A percentile compares a stretch with the other conserved stretches of the same genome.
These are phyloP conservation scores for Erodium maritimum DNA, from an alignment of 345 rosid species.

Conservation along the genomic window DNA sequence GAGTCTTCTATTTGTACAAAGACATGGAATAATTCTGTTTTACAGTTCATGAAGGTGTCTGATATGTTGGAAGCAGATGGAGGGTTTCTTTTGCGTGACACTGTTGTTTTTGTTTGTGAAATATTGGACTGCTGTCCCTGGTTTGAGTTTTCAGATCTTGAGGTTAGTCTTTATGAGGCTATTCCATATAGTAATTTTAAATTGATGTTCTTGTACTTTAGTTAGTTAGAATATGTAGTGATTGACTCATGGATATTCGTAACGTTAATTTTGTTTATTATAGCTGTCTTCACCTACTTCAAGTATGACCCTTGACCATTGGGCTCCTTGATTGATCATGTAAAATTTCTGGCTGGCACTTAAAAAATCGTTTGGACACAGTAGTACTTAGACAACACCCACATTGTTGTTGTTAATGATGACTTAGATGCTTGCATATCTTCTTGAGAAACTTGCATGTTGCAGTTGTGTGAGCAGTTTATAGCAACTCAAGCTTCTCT, in stretches of 20 bases:
- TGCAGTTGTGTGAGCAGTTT: not conserved
- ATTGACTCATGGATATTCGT: not conserved
- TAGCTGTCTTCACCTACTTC: too few species aligned
- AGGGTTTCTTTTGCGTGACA: constrained; percentile 96
- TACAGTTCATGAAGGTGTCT: constrained; percentile 98
- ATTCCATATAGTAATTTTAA: not conserved
- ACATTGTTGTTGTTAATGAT: not conserved
- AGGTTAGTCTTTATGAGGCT: constrained; percentile 40
- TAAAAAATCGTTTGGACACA: too few species aligned
- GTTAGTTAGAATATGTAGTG: too few species aligned
- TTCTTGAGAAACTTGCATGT: not conserved
- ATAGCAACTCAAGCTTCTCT: not conserved
- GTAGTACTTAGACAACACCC: not conserved
- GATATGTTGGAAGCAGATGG: constrained; percentile 99
- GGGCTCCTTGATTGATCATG: too few species aligned
- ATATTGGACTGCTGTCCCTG: constrained; percentile 96
- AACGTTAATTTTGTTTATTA: too few species aligned
- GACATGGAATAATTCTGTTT: constrained; percentile 98
- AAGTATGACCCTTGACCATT: too few species aligned
- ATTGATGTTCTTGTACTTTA: not conserved
- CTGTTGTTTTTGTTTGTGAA: constrained; percentile 97
- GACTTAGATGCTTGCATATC: not conserved
- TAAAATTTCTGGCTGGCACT: not conserved
- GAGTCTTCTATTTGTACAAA: constrained; percentile 99
- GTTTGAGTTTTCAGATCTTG: constrained; percentile 89